phyloP scores from a whole-genome alignment of 2,329 filamentous ascomycete species.

The Rhytidhysteron rufulum region DNA sequence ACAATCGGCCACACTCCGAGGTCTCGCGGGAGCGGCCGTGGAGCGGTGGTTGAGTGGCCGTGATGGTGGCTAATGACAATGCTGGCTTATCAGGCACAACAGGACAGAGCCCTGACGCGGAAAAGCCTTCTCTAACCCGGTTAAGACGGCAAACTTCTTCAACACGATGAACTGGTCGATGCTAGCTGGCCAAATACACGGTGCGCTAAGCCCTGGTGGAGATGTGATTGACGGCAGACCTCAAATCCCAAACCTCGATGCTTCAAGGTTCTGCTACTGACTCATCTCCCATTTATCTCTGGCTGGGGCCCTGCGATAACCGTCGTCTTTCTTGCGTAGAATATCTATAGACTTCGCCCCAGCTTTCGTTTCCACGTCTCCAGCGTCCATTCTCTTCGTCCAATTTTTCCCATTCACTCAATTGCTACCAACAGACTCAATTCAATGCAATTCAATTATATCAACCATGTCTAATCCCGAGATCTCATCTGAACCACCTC shows the following conservation, averaged over 20 bases:
- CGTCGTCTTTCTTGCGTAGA: not conserved
- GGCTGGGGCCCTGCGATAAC: no score
- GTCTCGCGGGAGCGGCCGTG: not conserved
- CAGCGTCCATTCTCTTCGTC: not conserved
- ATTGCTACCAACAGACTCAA: not conserved
- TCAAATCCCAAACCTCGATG: not conserved
- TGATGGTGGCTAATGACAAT: no score
- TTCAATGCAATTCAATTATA: not conserved
- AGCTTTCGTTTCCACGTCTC: not conserved
- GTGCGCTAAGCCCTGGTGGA: not conserved
- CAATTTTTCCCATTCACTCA: not conserved
- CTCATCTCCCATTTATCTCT: no score
- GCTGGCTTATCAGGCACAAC: no score
- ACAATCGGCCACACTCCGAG: no score
- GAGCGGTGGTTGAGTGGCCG: not conserved
- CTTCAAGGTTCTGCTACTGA: not conserved
- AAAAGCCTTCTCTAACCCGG: not conserved
- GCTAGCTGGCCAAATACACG: not conserved
- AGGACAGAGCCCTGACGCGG: not conserved
- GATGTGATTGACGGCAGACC: not conserved
- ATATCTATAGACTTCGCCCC: not conserved
- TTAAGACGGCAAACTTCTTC: not conserved
- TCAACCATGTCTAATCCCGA: constrained; percentile 24
- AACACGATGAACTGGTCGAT: not conserved
- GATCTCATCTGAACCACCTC: constrained; percentile 15